Percentiles rank a stretch among this genome's conserved stretches.
These are phyloP conservation scores for Entomortierella beljakovae DNA, from an alignment of 192 early-diverging fungal species.

Conservation along the genomic window DNA sequence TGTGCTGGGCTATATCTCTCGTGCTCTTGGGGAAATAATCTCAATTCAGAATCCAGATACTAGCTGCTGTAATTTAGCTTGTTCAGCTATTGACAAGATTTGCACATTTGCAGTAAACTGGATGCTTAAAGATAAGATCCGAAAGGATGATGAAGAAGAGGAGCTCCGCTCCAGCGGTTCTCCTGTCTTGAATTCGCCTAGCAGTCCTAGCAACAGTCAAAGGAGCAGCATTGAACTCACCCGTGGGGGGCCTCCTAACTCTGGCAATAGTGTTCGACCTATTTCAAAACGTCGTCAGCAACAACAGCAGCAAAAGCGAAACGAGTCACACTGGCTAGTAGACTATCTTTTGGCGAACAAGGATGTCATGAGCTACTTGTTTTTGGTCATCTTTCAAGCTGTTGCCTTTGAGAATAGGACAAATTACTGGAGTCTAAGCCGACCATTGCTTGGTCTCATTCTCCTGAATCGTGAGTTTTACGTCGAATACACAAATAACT, in stretches of 20 bases:
- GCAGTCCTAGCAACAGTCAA: slow-evolving; percentile 32
- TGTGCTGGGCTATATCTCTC: slow-evolving; percentile 78
- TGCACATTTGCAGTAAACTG: slow-evolving; percentile 74
- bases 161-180: slow-evolving; percentile 17
- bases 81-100: slow-evolving; percentile 78
- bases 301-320: slow-evolving; percentile 43
- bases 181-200: slow-evolving; percentile 29
- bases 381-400: slow-evolving; percentile 75
- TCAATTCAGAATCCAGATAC: slow-evolving; percentile 57
- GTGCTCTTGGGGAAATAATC: slow-evolving; percentile 79
- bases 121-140: slow-evolving; percentile 51
- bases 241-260: slow-evolving; percentile 18
- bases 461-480: slow-evolving; percentile 78
- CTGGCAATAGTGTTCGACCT: slow-evolving; percentile 25
- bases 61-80: slow-evolving; percentile 67
- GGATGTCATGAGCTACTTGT: slow-evolving; percentile 72
- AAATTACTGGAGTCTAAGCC: slow-evolving; percentile 86
- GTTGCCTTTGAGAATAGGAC: slow-evolving; percentile 84
- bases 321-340: slow-evolving; percentile 66
- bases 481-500: slow-evolving; percentile 62
- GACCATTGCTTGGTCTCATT: slow-evolving; percentile 84
- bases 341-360: slow-evolving; percentile 65
- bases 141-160: slow-evolving; percentile 29
- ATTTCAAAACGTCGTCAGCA: slow-evolving; percentile 51
- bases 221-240: slow-evolving; percentile 25